Evolutionary conservation across 2,329 filamentous ascomycete species (phyloP), one percentile per base, ranked within the genome.

Genomic region (Conoideocrella luteorostrata): DNA sequence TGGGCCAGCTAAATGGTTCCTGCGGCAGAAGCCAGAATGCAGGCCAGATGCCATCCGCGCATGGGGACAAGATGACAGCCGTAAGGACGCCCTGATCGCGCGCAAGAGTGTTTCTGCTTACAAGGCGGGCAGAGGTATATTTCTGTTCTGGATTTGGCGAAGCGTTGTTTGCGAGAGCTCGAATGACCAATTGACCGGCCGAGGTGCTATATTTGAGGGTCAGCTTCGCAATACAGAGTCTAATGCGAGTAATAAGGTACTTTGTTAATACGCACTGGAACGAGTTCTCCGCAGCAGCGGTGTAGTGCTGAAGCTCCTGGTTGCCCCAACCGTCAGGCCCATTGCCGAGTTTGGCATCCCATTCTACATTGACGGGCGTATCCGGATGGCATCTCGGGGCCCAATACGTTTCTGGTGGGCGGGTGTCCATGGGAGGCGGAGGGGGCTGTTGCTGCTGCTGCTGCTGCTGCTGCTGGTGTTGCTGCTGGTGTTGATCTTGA

Each of bases 291-390:
- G 66, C 56, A 10, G 62, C 57, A 26, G 68, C 61, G 5, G 72
- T 74, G 56, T 81, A 81, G 60, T 75, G 72, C 58, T 81, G 69
- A 39, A 75, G 62, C 61, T 81, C 77, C 47, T 77, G 72, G 54
- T 81, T 81, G 18, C 77, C 77, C 77, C 77, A 81, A 29, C 77
- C 77, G 53, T 77, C 69, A n/a, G 68, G 69, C 22, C 77, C 77
- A 26, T 71, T 71, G 22, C 72, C 69, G 37, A 73, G 64, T 56
- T 78, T 75, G 23, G 74, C 70, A 4, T 74, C 62, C 63, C 78
- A 81, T 49, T 78, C 70, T 3, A 63, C 58, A 0, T 64, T 65
- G 3, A 80, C 64, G 0, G 72, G 67, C 3, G 65, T 62, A 12
- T 65, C 59, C 1, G 71, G 65, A 22, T 64, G 57, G 52, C 80